Evolutionary conservation across 306 rosid genomes (phyloP).

Genomic region (Vigna mungo): DNA sequence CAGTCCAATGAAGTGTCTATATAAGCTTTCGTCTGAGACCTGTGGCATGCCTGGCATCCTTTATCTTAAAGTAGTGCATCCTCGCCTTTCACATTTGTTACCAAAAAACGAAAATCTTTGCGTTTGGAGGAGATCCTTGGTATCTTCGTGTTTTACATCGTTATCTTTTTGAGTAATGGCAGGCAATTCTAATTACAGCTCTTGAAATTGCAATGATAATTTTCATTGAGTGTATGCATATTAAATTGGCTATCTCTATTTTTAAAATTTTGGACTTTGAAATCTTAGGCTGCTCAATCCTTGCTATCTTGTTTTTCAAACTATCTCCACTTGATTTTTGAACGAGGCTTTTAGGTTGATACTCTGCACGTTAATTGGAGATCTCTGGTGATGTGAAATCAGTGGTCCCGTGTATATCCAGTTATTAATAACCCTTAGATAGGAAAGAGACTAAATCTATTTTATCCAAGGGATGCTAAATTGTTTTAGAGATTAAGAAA

Average conservation of each 20-base stretch:
- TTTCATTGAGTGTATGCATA: constrained; percentile 11
- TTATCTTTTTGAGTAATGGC: constrained; percentile 8
- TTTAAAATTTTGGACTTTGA: background rate
- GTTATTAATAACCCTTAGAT: constrained; percentile 6
- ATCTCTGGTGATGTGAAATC: constrained; percentile 22
- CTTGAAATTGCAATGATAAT: background rate
- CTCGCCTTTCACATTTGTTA: background rate
- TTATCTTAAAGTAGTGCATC: background rate
- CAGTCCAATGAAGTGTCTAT: background rate
- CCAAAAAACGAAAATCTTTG: constrained; percentile 1
- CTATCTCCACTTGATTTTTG: background rate
- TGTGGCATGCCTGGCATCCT: background rate
- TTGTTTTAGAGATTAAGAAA: background rate
- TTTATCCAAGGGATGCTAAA: constrained; percentile 13
- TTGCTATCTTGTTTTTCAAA: constrained; percentile 19
- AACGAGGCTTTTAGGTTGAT: constrained; percentile 19
- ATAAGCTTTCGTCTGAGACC: background rate
- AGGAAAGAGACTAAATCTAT: constrained; percentile 28
- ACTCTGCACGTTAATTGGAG: constrained; percentile 5
- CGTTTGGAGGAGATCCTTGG: background rate
- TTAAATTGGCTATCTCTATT: background rate
- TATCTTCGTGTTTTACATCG: background rate
- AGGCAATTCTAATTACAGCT: background rate
- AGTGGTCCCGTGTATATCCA: constrained; percentile 10
- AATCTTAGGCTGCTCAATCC: background rate